Evolutionary conservation across 2,329 filamentous ascomycete genomes (phyloP), one percentile per base, ranked within the genome.

Genomic region (Balansia obtecta): DNA sequence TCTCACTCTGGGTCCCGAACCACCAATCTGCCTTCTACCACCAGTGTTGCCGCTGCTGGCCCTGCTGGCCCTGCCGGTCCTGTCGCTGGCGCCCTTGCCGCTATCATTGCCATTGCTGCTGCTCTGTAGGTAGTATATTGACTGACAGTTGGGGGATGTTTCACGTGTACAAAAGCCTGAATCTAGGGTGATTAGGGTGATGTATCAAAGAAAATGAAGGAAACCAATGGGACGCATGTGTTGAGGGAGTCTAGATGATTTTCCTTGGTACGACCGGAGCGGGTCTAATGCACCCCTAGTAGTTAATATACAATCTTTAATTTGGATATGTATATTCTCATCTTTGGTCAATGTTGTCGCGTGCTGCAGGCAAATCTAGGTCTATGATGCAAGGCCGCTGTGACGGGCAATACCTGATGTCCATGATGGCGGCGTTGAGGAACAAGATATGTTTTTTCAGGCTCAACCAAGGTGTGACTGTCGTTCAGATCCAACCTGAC

Each of bases 361-460:
- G 4, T 15, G 40, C 18, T 13, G 13, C 6, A 6, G 56, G 59
- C 37, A 80, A 61, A 27, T 73, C 68, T 6, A 79, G 52, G 11
- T 78, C 71, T 5, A 81, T 61, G 2, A 80, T 16, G 75, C 75
- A 82, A 0, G 76, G 72, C 15, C 70, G 59, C 41, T 82, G 75
- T 10, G 62, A 56, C 11, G 69, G 65, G n/a, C 59, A 51, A 16
- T 72, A 68, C 7, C 62, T 52, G 2, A 66, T 57, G 3, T 73
- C 67, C 63, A 77, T 66, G 27, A 82, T 72, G 0, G 80, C 68
- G 1, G 77, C 78, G 59, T 83, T 83, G 10, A 83, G 65, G 57
- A 83, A 80, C 7, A 82, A 58, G 0, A 79, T 83, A 55, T 80
- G 70, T 41, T 65, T 60, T 60, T 0, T 72, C 73, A 8, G 43